Percentiles rank a stretch among this genome's conserved stretches.
Evolutionary conservation across 805 yeast genomes (phyloP).

Genomic region (Komagataella pseudopastoris): DNA sequence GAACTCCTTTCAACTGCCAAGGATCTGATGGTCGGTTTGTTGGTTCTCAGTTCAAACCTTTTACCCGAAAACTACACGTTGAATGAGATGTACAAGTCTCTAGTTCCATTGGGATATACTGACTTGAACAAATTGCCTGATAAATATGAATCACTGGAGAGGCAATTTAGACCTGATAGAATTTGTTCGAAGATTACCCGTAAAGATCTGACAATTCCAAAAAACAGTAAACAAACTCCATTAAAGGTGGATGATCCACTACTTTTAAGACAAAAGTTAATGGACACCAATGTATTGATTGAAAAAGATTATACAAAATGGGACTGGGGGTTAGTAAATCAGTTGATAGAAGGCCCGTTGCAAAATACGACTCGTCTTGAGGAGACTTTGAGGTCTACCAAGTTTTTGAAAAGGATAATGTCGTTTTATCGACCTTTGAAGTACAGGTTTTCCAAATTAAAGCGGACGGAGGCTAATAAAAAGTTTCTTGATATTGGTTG

Average conservation of each 20-base stretch:
- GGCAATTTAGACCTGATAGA: neutral
- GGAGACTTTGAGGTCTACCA: slow-evolving; percentile 66
- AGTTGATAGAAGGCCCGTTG: slow-evolving; percentile 77
- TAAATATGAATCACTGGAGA: neutral
- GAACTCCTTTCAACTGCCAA: neutral
- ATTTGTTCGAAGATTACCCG: neutral
- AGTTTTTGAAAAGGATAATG: slow-evolving; percentile 70
- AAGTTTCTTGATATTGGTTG: slow-evolving; percentile 64
- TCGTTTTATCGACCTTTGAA: slow-evolving; percentile 91
- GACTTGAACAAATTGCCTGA: neutral
- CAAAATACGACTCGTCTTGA: slow-evolving; percentile 58
- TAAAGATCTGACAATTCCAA: neutral
- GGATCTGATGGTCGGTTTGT: neutral
- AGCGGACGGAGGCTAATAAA: slow-evolving; percentile 34
- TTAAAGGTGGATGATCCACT: slow-evolving; percentile 33
- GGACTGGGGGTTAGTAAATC: slow-evolving; percentile 72
- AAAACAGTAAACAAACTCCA: slow-evolving; percentile 9
- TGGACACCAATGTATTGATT: slow-evolving; percentile 56
- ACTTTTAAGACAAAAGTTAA: slow-evolving; percentile 51
- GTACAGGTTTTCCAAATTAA: slow-evolving; percentile 51
- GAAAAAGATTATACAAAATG: slow-evolving; percentile 74
- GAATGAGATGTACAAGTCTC: neutral
- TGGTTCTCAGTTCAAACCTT: neutral
- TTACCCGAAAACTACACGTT: slow-evolving; percentile 47
- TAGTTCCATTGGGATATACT: neutral